These are phyloP conservation scores for Beauveria rudraprayagi DNA, from an alignment of 2,329 filamentous ascomycete species.

Conservation along the genomic window DNA sequence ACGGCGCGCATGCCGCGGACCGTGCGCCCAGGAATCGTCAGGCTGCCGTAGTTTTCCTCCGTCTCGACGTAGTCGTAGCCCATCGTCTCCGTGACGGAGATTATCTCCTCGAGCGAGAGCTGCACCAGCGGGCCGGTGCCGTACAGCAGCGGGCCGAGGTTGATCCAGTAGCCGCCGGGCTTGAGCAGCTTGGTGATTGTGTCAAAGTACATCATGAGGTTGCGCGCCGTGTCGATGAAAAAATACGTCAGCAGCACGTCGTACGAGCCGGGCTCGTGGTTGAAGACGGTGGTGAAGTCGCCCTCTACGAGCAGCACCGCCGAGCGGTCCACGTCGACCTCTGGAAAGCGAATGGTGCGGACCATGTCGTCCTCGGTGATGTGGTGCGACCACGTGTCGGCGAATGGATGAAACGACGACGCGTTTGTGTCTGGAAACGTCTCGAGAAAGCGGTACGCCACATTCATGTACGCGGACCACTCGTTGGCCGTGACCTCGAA, in stretches of 20 bases:
- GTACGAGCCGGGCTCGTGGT: slow-evolving; percentile 23
- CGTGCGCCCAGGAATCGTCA: slow-evolving; percentile 33
- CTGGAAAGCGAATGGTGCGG: slow-evolving; percentile 38
- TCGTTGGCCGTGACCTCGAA: slow-evolving; percentile 49
- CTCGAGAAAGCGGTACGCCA: slow-evolving; percentile 43
- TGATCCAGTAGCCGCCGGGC: slow-evolving; percentile 45
- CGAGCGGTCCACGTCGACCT: slow-evolving; percentile 25
- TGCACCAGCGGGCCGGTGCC: slow-evolving; percentile 47
- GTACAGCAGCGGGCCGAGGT: slow-evolving; percentile 48
- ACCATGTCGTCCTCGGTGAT: slow-evolving; percentile 38
- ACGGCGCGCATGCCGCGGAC: slow-evolving; percentile 39
- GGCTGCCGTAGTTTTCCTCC: slow-evolving; percentile 29
- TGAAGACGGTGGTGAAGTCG: slow-evolving; percentile 42
- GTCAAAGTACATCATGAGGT: slow-evolving; percentile 46
- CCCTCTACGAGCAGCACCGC: slow-evolving; percentile 44
- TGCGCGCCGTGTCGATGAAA: slow-evolving; percentile 54
- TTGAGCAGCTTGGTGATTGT: slow-evolving; percentile 41
- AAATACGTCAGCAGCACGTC: slow-evolving; percentile 49
- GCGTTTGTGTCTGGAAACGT: slow-evolving; percentile 18
- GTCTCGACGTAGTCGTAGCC: slow-evolving; percentile 44
- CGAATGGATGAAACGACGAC: slow-evolving; percentile 39
- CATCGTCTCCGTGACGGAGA: slow-evolving; percentile 37
- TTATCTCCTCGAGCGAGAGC: slow-evolving; percentile 45
- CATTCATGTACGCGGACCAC: slow-evolving; percentile 50
- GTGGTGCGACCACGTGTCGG: slow-evolving; percentile 51